These are phyloP conservation scores for Sporobolus alterniflorus DNA, from an alignment of 202 grass and related monocot species.

Conservation along the genomic window DNA sequence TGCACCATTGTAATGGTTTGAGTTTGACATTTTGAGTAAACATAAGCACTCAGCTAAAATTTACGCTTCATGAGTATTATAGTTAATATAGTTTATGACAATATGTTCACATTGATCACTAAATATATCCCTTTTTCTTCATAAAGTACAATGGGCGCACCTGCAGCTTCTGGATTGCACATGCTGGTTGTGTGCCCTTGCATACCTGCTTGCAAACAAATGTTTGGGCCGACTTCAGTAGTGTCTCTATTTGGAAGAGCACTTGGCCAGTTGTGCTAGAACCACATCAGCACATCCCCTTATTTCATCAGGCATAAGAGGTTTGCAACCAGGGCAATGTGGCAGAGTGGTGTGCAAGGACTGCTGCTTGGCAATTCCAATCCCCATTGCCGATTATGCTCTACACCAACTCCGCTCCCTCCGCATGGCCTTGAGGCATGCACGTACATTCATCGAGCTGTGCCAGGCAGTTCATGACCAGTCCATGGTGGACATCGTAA, in stretches of 20 bases:
- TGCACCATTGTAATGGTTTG: neutral
- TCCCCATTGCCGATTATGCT: too few relatives aligned
- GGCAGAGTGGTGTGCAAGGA: constrained; percentile 40
- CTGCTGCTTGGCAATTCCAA: too few relatives aligned
- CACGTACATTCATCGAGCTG: too few relatives aligned
- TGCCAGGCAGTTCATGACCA: too few relatives aligned
- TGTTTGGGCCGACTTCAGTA: constrained; percentile 34
- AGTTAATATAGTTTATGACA: neutral
- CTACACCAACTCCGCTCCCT: too few relatives aligned
- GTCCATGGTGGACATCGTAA: too few relatives aligned
- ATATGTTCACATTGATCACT: neutral
- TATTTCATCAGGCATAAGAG: constrained; percentile 34
- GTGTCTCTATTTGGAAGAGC: constrained; percentile 37
- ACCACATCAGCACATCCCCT: neutral
- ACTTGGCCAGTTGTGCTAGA: constrained; percentile 23
- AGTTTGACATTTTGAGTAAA: neutral
- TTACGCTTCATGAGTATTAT: neutral
- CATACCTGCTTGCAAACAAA: constrained; percentile 44
- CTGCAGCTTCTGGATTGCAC: constrained; percentile 59
- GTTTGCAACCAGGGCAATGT: constrained; percentile 64
- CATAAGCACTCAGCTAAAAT: neutral
- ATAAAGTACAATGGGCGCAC: constrained; percentile 59
- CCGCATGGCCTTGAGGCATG: too few relatives aligned
- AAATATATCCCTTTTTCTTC: neutral
- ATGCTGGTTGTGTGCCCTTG: constrained; percentile 29